phyloP scores from a whole-genome alignment of 768 basidiomycete genomes.

The Leccinum sublutescens region DNA sequence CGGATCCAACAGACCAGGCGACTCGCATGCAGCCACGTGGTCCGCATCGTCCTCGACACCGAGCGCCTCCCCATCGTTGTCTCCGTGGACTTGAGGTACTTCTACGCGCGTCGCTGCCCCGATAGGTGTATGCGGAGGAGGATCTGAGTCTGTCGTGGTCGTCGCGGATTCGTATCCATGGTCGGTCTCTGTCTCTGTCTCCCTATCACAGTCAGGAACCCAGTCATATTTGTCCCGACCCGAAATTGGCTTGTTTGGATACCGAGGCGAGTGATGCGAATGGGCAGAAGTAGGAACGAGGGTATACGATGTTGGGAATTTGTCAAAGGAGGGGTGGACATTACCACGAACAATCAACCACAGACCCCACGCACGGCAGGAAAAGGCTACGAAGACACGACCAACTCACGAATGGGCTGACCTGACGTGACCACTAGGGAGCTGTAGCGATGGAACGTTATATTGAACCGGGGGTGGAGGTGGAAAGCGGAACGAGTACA shows the following conservation, averaged over 20 bases:
- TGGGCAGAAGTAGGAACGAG: background rate
- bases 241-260: slow-evolving; percentile 1
- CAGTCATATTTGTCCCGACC: slow-evolving; percentile 4
- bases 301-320: too few relatives aligned
- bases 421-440: too few relatives aligned
- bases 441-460: too few relatives aligned
- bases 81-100: slow-evolving; percentile 11
- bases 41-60: too few relatives aligned
- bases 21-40: background rate
- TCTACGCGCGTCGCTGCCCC: slow-evolving; percentile 9
- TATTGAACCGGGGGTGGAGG: too few relatives aligned
- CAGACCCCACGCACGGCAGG: too few relatives aligned
- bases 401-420: too few relatives aligned
- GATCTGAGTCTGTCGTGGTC: slow-evolving; percentile 30
- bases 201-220: slow-evolving; percentile 17
- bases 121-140: slow-evolving; percentile 27
- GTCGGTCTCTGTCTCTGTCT: background rate
- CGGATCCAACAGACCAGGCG: slow-evolving; percentile 11
- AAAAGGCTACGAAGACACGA: too few relatives aligned
- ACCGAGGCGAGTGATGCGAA: slow-evolving; percentile 2
- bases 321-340: too few relatives aligned
- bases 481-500: too few relatives aligned
- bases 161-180: slow-evolving; percentile 28
- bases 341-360: too few relatives aligned
- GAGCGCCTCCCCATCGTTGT: slow-evolving; percentile 6